Conservation (phyloP, 148 eudicot genomes). For the Rhododendron vialii region DNA sequence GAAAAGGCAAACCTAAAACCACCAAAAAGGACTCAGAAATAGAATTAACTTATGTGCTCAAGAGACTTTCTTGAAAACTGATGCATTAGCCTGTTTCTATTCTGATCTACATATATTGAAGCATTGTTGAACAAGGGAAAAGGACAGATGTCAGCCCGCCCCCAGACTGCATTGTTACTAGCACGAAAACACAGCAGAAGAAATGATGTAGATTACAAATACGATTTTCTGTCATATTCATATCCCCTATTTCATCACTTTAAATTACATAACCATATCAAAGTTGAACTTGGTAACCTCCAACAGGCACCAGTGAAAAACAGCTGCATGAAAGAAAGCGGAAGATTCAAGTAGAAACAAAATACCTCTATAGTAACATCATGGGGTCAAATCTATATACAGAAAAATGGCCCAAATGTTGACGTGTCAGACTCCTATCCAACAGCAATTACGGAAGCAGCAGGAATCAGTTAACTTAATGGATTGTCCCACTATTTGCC, state of each 20-base stretch:
- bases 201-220: not conserved
- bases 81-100: not conserved
- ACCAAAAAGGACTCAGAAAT: too few relatives aligned
- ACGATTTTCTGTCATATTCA: not conserved
- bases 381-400: slow-evolving; percentile 18
- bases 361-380: slow-evolving; percentile 14
- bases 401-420: not conserved
- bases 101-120: not conserved
- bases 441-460: not conserved
- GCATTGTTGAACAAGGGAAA: not conserved
- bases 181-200: not conserved
- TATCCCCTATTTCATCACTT: not conserved
- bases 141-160: too few relatives aligned
- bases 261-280: slow-evolving; percentile 8
- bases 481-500: not conserved
- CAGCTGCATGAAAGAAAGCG: not conserved
- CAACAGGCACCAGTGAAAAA: not conserved
- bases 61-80: too few relatives aligned
- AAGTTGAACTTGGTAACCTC: not conserved
- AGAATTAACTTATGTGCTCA: not conserved
- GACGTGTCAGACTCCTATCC: not conserved
- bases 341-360: not conserved
- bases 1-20: not conserved
- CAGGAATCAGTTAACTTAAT: not conserved
- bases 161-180: too few relatives aligned